Evolutionary conservation across 305 asterid genomes (phyloP).

Genomic region (Solanum hybrid): DNA sequence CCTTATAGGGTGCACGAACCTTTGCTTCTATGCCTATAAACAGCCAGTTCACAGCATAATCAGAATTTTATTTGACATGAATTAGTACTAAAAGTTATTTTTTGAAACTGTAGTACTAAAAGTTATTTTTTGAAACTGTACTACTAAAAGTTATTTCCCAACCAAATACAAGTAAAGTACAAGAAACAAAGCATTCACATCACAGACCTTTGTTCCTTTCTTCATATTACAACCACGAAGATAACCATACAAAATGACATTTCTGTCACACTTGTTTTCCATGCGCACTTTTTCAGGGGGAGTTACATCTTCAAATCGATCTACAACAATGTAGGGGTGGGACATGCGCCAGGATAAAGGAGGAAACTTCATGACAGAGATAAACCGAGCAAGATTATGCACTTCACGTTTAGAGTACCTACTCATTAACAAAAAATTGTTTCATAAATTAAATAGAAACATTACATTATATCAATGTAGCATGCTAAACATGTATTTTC

Average conservation of each 20-base stretch:
- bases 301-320: constrained; percentile 93
- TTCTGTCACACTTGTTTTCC: constrained; percentile 82
- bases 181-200: neutral
- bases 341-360: constrained; percentile 88
- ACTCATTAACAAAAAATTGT: constrained; percentile 14
- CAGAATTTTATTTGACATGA: neutral
- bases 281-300: constrained; percentile 69
- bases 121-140: neutral
- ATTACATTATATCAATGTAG: neutral
- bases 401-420: constrained; percentile 93
- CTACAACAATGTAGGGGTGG: constrained; percentile 90
- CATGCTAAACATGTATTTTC: neutral
- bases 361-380: constrained; percentile 94
- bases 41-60: neutral
- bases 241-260: constrained; percentile 74
- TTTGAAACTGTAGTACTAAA: neutral
- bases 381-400: constrained; percentile 94
- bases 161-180: neutral
- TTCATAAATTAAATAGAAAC: neutral
- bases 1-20: neutral
- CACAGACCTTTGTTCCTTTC: constrained; percentile 69
- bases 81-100: neutral
- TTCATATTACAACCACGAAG: constrained; percentile 94
- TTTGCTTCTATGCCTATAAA: neutral
- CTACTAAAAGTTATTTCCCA: neutral